Conservation (phyloP, 768 basidiomycete species). For the Leucocoprinus birnbaumii region DNA sequence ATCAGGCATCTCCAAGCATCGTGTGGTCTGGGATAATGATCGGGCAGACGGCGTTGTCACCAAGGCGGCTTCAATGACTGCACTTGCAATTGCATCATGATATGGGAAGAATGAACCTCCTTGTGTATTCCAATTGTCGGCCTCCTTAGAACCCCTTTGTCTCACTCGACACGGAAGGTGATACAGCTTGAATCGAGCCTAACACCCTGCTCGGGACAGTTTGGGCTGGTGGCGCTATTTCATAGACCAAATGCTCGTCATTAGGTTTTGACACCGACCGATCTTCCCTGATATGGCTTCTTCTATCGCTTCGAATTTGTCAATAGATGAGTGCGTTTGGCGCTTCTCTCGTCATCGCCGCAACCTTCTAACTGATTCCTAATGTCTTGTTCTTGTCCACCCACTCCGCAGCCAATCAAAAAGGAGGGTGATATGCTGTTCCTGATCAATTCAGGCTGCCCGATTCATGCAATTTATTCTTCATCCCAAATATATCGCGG, state of each 20-base stretch:
- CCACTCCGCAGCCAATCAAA: slow-evolving; percentile 11
- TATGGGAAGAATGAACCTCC: background rate
- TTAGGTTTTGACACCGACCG: slow-evolving; percentile 10
- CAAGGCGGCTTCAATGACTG: background rate
- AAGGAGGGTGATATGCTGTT: slow-evolving; percentile 4
- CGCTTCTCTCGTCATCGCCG: slow-evolving; percentile 22
- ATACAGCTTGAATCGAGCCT: background rate
- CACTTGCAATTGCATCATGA: background rate
- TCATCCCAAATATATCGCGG: slow-evolving; percentile 5
- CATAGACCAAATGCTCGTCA: background rate
- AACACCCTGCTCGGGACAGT: slow-evolving; percentile 3
- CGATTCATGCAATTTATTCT: slow-evolving; percentile 1
- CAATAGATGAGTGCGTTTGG: slow-evolving; percentile 16
- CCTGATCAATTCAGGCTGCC: slow-evolving; percentile 4
- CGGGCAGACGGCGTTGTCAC: background rate
- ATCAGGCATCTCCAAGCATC: background rate
- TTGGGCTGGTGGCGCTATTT: slow-evolving; percentile 10
- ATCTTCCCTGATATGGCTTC: slow-evolving; percentile 20
- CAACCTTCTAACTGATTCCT: slow-evolving; percentile 13
- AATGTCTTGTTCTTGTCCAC: slow-evolving; percentile 6
- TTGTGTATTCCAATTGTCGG: background rate
- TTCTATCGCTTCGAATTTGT: slow-evolving; percentile 13
- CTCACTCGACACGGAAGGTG: background rate
- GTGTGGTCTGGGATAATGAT: slow-evolving; percentile 1
- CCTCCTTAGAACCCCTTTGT: background rate